Percentiles rank a stretch among this genome's conserved stretches.
These are phyloP conservation scores for Clarireedia hainanense DNA, from an alignment of 2,329 filamentous ascomycete genomes.

Conservation along the genomic window DNA sequence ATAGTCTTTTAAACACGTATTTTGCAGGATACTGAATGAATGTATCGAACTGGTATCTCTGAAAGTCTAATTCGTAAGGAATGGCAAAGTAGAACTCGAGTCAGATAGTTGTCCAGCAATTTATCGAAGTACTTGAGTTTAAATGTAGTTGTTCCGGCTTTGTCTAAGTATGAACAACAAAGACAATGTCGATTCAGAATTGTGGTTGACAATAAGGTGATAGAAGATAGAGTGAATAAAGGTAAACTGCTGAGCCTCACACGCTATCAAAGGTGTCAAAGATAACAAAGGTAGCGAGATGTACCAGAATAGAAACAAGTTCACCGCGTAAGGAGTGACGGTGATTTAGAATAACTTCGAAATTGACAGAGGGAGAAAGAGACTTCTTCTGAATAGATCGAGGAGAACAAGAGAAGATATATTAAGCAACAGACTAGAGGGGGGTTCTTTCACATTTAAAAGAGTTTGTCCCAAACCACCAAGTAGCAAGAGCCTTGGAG, in stretches of 20 bases:
- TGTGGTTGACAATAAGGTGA: background rate
- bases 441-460: background rate
- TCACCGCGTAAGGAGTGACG: conserved; percentile 30
- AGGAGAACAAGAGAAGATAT: conserved; percentile 4
- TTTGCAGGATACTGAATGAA: background rate
- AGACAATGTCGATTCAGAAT: background rate
- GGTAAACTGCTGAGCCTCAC: background rate
- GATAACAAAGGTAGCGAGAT: background rate
- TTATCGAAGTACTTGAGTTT: background rate
- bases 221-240: background rate
- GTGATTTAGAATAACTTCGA: background rate
- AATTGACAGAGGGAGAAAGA: background rate
- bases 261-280: background rate
- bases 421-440: background rate
- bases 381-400: background rate
- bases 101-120: background rate
- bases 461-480: conserved; percentile 1
- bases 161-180: background rate
- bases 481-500: background rate
- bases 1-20: background rate
- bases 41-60: conserved; percentile 1
- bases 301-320: conserved; percentile 8
- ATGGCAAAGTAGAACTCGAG: background rate
- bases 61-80: background rate
- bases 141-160: background rate